Percentiles rank a stretch among this genome's conserved stretches.
Evolutionary conservation across 495 filamentous ascomycete genomes (phyloP).

Genomic region (Neurospora sublineolata): DNA sequence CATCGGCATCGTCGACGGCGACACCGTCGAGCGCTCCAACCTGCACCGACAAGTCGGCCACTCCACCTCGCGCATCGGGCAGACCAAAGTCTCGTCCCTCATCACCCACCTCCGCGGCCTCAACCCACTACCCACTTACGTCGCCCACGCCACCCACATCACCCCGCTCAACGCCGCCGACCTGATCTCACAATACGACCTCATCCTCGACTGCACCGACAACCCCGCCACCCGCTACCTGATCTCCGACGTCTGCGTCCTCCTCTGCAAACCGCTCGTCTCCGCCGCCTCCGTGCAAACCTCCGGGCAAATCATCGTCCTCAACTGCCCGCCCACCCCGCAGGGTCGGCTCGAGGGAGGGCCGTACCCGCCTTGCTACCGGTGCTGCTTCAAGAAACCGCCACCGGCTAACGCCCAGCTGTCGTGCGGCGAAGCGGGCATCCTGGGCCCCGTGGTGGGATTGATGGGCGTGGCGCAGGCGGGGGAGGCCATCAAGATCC

Average conservation of each 20-base stretch:
- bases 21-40: conserved; percentile 80
- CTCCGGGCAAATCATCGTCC: conserved; percentile 80
- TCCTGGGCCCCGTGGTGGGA: conserved; percentile 85
- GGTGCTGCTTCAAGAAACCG: conserved; percentile 82
- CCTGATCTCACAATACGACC: conserved; percentile 58
- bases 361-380: conserved; percentile 65
- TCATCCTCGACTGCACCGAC: conserved; percentile 91
- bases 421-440: conserved; percentile 83
- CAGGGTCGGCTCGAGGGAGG: conserved; percentile 23
- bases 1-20: conserved; percentile 76
- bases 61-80: conserved; percentile 55
- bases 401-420: conserved; percentile 67
- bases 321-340: conserved; percentile 52
- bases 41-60: conserved; percentile 89
- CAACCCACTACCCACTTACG: conserved; percentile 58
- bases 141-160: conserved; percentile 48
- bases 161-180: conserved; percentile 50
- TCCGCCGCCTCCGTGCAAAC: conserved; percentile 78
- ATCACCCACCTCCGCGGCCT: conserved; percentile 51
- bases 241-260: conserved; percentile 78
- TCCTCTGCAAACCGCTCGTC: conserved; percentile 67
- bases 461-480: conserved; percentile 91
- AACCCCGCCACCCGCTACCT: conserved; percentile 84
- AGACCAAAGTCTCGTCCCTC: conserved; percentile 71
- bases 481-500: conserved; percentile 74